Base-by-base conservation (phyloP, 257 asterid genomes). In the Solanum ossicruentum region DNA sequence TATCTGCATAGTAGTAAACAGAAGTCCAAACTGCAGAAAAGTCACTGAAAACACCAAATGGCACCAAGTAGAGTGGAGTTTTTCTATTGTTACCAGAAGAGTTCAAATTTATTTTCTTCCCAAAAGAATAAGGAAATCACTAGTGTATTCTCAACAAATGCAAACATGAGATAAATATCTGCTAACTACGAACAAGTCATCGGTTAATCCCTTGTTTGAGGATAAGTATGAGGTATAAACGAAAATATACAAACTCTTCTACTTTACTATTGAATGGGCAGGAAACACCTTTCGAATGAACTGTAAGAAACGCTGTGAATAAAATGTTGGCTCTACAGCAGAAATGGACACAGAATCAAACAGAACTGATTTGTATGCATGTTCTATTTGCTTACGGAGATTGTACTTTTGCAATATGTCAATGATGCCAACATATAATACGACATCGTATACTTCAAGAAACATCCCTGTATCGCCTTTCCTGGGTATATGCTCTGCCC, bases 351-450 rank as follows among this genome's bases (percentile, higher is more conserved):
- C 28, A 15, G 99, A 93, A 84, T 96, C 97, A 82, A 95, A 97
- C 79, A 92, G 96, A 84, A 95, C 41, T 57, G 98, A 92, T 86
- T 97, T 95, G 84, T 93, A 94, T 45, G 97, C 93, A 69, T 92
- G 98, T 26, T 97, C 98, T 1, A 94, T 85, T 94, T 93, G 95
- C 92, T 97, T 97, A 77, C 88, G 85, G 43, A 95, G 86, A 88
- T 95, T 93, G 92, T 97, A 95, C 87, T 94, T 98, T 91, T 97
- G 99, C 90, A 97, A 87, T 88, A 97, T 97, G 92, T 97, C 98
- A 39, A 97, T 95, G 61, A 97, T 93, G 52, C 99, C 98, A 85
- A 97, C 89, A 87, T 97, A 95, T n/a, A 97, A 79, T 80, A 97
- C 98, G 3, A 95, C 98, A 69, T 97, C 99, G 28, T 96, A 95